A percentile compares a stretch with the other conserved stretches of the same genome.
Conservation (phyloP, 805 yeast species). For the Kodamaea kakaduensis region DNA sequence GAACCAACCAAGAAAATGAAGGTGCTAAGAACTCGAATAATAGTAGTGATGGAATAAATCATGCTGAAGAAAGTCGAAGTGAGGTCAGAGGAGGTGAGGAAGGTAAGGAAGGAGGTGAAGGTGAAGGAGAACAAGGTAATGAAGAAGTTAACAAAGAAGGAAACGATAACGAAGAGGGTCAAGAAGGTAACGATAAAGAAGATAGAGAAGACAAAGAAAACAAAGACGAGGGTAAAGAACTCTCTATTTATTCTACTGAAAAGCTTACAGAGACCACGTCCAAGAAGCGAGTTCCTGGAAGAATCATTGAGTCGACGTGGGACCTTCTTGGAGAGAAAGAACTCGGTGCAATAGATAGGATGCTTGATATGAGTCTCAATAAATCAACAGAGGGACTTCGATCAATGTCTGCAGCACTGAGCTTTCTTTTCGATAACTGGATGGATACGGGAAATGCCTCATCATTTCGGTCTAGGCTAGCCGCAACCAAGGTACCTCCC, state of each 20-base stretch:
- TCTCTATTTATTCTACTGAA: not conserved
- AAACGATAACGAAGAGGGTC: too few relatives aligned
- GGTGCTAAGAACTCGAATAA: not conserved
- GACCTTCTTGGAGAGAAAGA: conserved; percentile 20
- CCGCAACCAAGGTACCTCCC: conserved; percentile 25
- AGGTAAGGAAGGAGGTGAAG: not conserved
- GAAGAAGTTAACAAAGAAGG: not conserved
- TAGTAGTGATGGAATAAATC: not conserved
- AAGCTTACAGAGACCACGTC: not conserved
- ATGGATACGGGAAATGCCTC: conserved; percentile 13
- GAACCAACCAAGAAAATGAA: not conserved
- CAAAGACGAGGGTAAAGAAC: conserved; percentile 1
- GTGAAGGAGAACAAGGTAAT: not conserved
- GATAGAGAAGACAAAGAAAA: too few relatives aligned
- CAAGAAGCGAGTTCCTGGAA: conserved; percentile 18
- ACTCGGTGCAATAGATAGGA: conserved; percentile 17
- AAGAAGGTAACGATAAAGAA: too few relatives aligned
- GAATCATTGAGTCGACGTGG: conserved; percentile 28
- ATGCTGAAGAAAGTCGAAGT: not conserved
- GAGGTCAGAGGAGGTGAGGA: not conserved
- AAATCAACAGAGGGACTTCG: conserved; percentile 20
- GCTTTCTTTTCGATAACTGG: conserved; percentile 25
- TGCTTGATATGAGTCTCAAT: conserved; percentile 24
- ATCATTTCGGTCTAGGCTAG: conserved; percentile 25
- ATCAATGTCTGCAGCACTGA: conserved; percentile 20